phyloP scores from a whole-genome alignment of 176 grass and related monocot species.

The Stipa capillata region DNA sequence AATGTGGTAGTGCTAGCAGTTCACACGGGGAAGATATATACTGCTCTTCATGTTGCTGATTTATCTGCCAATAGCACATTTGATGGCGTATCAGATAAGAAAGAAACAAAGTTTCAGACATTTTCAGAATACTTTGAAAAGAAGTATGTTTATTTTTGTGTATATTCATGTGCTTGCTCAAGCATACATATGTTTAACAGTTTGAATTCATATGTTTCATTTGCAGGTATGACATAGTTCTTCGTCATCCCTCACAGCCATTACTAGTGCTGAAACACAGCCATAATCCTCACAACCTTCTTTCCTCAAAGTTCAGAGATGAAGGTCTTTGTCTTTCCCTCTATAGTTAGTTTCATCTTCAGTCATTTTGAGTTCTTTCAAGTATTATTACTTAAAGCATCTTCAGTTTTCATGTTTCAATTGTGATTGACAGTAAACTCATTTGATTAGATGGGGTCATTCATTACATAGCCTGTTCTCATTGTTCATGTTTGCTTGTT shows the following conservation, averaged over 20 bases:
- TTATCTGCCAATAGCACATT: conserved; percentile 65
- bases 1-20: conserved; percentile 68
- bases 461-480: neutral
- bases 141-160: conserved; percentile 56
- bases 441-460: neutral
- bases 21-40: conserved; percentile 89
- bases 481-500: conserved; percentile 12
- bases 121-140: conserved; percentile 70
- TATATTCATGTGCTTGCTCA: neutral
- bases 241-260: conserved; percentile 61
- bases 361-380: neutral
- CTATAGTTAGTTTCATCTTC: too few species aligned
- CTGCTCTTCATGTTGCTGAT: conserved; percentile 43
- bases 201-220: conserved; percentile 3
- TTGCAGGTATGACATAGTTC: conserved; percentile 66
- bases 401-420: neutral
- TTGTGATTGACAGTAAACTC: neutral
- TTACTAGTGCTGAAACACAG: conserved; percentile 68
- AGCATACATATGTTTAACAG: neutral
- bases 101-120: conserved; percentile 44
- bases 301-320: conserved; percentile 53
- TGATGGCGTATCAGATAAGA: conserved; percentile 54
- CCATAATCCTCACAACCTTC: conserved; percentile 86
- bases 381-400: conserved; percentile 2
- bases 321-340: conserved; percentile 45